Conservation (phyloP, 192 early-diverging fungal genomes). For the Coemansia sp. region DNA sequence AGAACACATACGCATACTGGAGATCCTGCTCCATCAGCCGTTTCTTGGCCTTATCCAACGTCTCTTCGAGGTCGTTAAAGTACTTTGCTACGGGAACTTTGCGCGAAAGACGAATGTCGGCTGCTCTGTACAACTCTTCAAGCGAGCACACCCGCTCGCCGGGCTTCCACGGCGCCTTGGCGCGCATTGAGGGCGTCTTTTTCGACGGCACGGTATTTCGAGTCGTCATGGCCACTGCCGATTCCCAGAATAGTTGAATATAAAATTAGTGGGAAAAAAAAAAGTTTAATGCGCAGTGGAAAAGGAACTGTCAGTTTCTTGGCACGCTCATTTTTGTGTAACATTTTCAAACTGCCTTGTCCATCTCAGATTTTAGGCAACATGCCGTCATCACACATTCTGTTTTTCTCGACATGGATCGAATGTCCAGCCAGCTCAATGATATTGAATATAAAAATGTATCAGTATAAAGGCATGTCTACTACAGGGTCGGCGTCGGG, state of each 20-base stretch:
- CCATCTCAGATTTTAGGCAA: background rate
- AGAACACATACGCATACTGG: slow-evolving; percentile 68
- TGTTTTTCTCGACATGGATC: too few relatives aligned
- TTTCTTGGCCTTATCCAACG: slow-evolving; percentile 45
- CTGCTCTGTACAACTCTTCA: slow-evolving; percentile 39
- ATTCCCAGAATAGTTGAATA: slow-evolving; percentile 4
- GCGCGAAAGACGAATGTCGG: slow-evolving; percentile 35
- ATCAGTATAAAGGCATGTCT: background rate
- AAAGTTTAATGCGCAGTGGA: background rate
- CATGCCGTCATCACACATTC: too few relatives aligned
- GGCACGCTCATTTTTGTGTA: background rate
- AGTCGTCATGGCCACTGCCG: slow-evolving; percentile 9
- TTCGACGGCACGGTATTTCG: background rate
- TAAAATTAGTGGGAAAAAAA: slow-evolving; percentile 5
- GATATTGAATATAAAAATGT: too few relatives aligned
- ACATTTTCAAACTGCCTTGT: too few relatives aligned
- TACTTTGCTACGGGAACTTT: slow-evolving; percentile 40
- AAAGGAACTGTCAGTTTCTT: slow-evolving; percentile 3
- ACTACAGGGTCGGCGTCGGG: background rate
- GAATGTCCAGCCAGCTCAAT: too few relatives aligned
- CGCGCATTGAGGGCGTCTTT: slow-evolving; percentile 9
- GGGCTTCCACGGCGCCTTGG: slow-evolving; percentile 31
- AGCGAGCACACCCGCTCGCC: slow-evolving; percentile 48
- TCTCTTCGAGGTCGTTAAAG: slow-evolving; percentile 44
- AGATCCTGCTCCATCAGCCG: slow-evolving; percentile 67